phyloP scores from a whole-genome alignment of 345 rosid genomes.

The Turritis glabra region DNA sequence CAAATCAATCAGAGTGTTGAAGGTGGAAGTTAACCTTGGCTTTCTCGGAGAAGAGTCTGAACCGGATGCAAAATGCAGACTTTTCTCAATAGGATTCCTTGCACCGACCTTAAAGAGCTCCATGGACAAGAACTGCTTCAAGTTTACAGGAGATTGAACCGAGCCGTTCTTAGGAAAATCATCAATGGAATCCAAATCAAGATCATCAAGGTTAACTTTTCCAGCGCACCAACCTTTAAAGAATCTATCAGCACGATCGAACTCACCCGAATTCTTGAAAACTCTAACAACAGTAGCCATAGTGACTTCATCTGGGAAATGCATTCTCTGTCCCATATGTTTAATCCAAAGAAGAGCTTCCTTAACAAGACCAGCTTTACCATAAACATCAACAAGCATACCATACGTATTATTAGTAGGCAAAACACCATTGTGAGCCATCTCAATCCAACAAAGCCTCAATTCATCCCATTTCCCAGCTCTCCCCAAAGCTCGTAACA shows the following conservation, averaged over 20 bases:
- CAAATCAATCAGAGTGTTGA: slow-evolving; percentile 81
- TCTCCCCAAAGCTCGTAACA: slow-evolving; percentile 75
- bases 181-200: slow-evolving; percentile 56
- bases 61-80: slow-evolving; percentile 20
- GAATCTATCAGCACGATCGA: slow-evolving; percentile 73
- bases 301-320: slow-evolving; percentile 79
- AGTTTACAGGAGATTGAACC: slow-evolving; percentile 52
- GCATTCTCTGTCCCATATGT: slow-evolving; percentile 73
- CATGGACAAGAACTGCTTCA: slow-evolving; percentile 75
- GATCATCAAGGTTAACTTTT: slow-evolving; percentile 59
- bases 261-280: slow-evolving; percentile 73
- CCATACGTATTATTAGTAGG: slow-evolving; percentile 79
- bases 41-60: slow-evolving; percentile 44
- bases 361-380: slow-evolving; percentile 75
- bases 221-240: slow-evolving; percentile 81
- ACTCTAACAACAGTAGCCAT: slow-evolving; percentile 78
- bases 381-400: slow-evolving; percentile 91
- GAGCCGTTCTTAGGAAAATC: slow-evolving; percentile 46
- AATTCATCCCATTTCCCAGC: slow-evolving; percentile 88
- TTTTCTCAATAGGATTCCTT: slow-evolving; percentile 48
- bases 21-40: slow-evolving; percentile 73
- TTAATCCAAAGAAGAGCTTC: slow-evolving; percentile 90
- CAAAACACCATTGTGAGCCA: slow-evolving; percentile 70
- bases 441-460: slow-evolving; percentile 79
- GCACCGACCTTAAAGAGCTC: slow-evolving; percentile 80